Base-by-base conservation (phyloP, 306 rosid genomes). In the Cucumis melo region DNA sequence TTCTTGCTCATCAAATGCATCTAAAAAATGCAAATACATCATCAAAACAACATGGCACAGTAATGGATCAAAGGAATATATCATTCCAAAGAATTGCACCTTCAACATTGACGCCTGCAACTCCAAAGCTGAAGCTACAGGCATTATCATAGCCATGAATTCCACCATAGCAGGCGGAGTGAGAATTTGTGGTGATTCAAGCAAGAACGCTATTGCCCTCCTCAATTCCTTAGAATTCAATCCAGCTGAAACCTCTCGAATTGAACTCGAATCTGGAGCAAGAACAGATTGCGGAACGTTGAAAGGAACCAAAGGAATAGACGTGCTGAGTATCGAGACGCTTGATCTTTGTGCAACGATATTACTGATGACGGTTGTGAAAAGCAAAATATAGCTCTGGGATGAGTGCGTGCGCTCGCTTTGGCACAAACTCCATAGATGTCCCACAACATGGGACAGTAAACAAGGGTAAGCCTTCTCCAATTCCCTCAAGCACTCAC, bases 31-130 rank as follows among this genome's bases (percentile, higher is more conserved):
- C 79, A 85, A 73, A 74, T 83, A 88, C 98, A 94, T 85, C 60
- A 80, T 86, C 89, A 94, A 87, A 85, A 91, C 93, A 41, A 87
- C 86, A 83, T 94, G 98, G 78, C 92, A 89, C 12, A 89, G 76
- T 75, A 94, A 53, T n/a, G 98, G 95, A 76, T 94, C 88, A 82
- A 70, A 90, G 17, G 97, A 94, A 82, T 89, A 87, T 68, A 89
- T 73, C 97, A 90, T 84, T 19, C 98, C 96, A 61, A 88, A 91
- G 78, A 94, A 90, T 82, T 94, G 98, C 82, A 94, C 97, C 88
- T 85, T 94, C 78, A 94, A 84, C 98, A 91, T 86, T 5, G 97
- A 94, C 5, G 95, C 85, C 76, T 89, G 98, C 81, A 94, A 83
- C 77, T 94, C 97, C 90, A 91, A 81, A 11, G 96, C 95, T 41